Evolutionary conservation across 2,329 filamentous ascomycete genomes (phyloP).

Genomic region (Berkeleyomyces basicola): DNA sequence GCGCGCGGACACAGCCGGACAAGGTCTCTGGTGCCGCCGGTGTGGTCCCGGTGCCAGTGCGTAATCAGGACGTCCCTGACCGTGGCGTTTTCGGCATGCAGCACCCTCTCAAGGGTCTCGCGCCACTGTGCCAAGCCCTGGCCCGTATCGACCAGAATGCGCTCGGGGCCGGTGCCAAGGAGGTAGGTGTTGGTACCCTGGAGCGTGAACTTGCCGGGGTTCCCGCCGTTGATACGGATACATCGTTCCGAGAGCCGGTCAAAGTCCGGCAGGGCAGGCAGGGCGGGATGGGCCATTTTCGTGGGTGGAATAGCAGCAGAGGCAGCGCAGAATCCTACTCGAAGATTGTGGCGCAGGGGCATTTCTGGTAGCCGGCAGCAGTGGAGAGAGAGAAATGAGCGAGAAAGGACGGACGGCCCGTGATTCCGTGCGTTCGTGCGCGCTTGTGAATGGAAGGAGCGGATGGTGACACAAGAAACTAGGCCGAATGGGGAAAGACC

Average conservation of each 20-base stretch:
- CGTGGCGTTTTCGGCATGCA: slow-evolving; percentile 50
- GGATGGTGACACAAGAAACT: not conserved
- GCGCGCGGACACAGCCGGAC: slow-evolving; percentile 44
- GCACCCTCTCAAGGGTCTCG: slow-evolving; percentile 42
- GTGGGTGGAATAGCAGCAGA: not conserved
- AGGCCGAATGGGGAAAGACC: not conserved
- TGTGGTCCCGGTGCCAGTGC: slow-evolving; percentile 86
- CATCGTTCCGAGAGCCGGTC: slow-evolving; percentile 62
- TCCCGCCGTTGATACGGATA: slow-evolving; percentile 74
- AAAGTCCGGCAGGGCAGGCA: slow-evolving; percentile 52
- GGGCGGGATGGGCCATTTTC: slow-evolving; percentile 15
- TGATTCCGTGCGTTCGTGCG: not conserved
- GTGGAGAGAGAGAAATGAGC: no score
- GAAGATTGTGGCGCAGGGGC: not conserved
- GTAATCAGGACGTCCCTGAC: slow-evolving; percentile 62
- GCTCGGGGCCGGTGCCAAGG: slow-evolving; percentile 53
- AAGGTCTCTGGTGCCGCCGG: slow-evolving; percentile 57
- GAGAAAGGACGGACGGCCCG: not conserved
- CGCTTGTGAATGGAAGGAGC: not conserved
- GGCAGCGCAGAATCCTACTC: not conserved
- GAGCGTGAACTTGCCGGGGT: slow-evolving; percentile 66
- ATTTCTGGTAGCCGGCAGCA: not conserved
- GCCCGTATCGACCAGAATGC: slow-evolving; percentile 80
- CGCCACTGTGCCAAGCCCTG: slow-evolving; percentile 67
- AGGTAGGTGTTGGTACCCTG: slow-evolving; percentile 92